These are phyloP conservation scores for Talaromyces sp. DNA, from an alignment of 2,329 filamentous ascomycete species.

Conservation along the genomic window DNA sequence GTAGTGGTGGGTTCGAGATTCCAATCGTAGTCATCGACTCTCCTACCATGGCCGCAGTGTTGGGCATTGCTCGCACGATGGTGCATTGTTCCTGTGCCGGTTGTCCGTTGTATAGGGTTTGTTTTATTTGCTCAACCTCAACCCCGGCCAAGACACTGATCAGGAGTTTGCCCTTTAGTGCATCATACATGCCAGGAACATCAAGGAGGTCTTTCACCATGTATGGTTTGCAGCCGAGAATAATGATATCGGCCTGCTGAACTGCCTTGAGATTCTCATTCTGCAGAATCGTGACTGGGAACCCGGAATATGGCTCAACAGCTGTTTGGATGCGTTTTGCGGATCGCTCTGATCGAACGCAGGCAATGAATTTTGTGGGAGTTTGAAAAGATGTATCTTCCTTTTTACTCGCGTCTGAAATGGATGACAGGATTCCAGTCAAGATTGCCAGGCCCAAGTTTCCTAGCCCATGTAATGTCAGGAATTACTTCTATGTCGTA, in stretches of 20 bases:
- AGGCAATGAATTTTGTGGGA: conserved; percentile 74
- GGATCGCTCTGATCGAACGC: conserved; percentile 65
- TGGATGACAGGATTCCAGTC: conserved; percentile 68
- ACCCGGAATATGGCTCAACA: conserved; percentile 57
- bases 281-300: conserved; percentile 59
- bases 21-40: conserved; percentile 81
- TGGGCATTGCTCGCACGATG: conserved; percentile 77
- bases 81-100: conserved; percentile 34
- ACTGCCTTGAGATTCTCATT: conserved; percentile 68
- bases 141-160: conserved; percentile 79
- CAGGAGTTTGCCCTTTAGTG: conserved; percentile 72
- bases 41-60: conserved; percentile 72
- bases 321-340: conserved; percentile 63
- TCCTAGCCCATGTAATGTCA: conserved; percentile 44
- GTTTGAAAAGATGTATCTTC: conserved; percentile 41
- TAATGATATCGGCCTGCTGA: conserved; percentile 63
- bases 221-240: conserved; percentile 77
- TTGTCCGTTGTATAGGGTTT: conserved; percentile 55
- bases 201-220: conserved; percentile 65
- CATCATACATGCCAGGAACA: conserved; percentile 63
- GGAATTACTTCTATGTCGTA: conserved; percentile 42
- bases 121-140: conserved; percentile 62
- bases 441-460: conserved; percentile 84
- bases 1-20: conserved; percentile 46
- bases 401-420: conserved; percentile 44